Conservation (phyloP, 305 asterid genomes). For the Fraxinus paxiana region DNA sequence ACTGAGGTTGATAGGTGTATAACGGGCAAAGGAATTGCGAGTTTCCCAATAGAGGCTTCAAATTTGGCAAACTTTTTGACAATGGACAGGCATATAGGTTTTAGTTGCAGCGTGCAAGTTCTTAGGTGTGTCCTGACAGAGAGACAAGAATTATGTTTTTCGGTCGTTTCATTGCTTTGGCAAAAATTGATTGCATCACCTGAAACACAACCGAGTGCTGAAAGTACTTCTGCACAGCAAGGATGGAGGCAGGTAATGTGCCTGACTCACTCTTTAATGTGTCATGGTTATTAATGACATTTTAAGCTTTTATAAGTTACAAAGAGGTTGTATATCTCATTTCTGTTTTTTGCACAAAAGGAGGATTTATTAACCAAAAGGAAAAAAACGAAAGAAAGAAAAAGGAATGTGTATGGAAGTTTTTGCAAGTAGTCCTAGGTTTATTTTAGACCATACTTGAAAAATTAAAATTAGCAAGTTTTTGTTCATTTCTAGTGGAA, state of each 20-base stretch:
- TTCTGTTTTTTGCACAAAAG: not conserved
- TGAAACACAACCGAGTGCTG: conserved; percentile 84
- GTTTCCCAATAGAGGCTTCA: conserved; percentile 75
- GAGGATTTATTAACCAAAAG: not conserved
- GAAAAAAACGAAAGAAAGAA: not conserved
- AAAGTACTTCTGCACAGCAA: conserved; percentile 96
- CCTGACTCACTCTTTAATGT: not conserved
- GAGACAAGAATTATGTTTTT: conserved; percentile 86
- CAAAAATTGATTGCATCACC: conserved; percentile 93
- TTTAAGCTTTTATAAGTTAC: not conserved
- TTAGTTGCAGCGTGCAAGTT: conserved; percentile 73
- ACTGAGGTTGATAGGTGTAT: conserved; percentile 38
- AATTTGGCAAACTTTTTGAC: conserved; percentile 93
- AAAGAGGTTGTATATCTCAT: not conserved
- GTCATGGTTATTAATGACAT: not conserved
- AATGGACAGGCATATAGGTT: conserved; percentile 84
- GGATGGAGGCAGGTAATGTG: conserved; percentile 97
- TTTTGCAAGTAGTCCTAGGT: not conserved
- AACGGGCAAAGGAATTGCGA: conserved; percentile 54
- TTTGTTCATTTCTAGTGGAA: not conserved
- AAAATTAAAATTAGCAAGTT: not conserved
- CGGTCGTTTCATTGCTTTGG: conserved; percentile 97
- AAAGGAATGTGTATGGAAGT: not conserved
- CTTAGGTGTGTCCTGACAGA: conserved; percentile 77
- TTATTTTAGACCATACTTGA: not conserved